Conservation (phyloP, 345 rosid species). For the Aurinia saxatilis region DNA sequence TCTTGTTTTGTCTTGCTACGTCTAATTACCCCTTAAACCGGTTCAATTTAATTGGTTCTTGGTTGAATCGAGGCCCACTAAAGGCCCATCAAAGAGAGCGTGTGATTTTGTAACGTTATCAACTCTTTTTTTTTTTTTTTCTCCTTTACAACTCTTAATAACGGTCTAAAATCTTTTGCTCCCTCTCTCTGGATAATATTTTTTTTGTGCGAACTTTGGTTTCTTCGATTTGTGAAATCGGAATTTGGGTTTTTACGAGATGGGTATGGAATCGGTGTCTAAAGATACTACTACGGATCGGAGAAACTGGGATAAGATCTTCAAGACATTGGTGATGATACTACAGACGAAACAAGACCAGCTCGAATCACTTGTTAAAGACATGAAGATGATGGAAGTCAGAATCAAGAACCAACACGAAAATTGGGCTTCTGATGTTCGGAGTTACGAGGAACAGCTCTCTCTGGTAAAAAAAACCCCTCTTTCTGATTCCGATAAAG, state of each 20-base stretch:
- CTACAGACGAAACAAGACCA: constrained; percentile 56
- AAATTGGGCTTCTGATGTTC: constrained; percentile 43
- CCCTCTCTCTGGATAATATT: neutral
- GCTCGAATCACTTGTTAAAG: constrained; percentile 48
- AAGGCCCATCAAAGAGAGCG: neutral
- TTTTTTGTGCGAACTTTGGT: neutral
- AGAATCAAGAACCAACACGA: constrained; percentile 37
- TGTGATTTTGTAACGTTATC: neutral
- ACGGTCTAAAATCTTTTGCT: constrained; percentile 20
- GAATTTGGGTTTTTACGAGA: neutral
- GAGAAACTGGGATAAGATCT: constrained; percentile 52
- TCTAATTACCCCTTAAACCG: neutral
- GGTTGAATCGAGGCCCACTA: no score
- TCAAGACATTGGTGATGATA: constrained; percentile 41
- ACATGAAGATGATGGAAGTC: constrained; percentile 55
- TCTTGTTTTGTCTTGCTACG: neutral
- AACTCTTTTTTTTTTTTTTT: neutral
- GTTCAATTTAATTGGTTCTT: no score
- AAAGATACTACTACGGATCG: constrained; percentile 35
- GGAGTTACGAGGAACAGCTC: constrained; percentile 39
- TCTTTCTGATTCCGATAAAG: neutral
- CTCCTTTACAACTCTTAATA: neutral
- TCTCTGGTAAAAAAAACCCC: constrained; percentile 36
- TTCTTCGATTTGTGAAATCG: neutral
- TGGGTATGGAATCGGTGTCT: constrained; percentile 25